Base-by-base conservation (phyloP, 1,284 basidiomycete species). In the Moesziomyces aphidis region DNA sequence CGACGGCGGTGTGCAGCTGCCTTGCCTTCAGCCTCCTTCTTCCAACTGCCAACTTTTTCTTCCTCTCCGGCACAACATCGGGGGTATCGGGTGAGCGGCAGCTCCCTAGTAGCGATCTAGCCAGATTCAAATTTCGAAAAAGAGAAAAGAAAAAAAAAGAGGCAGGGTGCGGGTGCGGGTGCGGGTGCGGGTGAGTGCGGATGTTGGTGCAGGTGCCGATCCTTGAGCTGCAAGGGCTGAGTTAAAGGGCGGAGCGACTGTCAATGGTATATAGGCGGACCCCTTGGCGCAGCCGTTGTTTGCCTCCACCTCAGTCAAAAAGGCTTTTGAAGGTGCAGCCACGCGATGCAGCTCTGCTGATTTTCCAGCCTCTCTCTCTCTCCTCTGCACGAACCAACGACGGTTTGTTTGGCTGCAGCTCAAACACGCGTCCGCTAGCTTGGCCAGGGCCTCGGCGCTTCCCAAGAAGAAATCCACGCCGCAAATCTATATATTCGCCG, bases 401-500 rank as follows among this genome's bases (percentile, higher is more conserved):
- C 31, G 36, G 19, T 39, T 53, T 53, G 24, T 39, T 53, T 44
- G 45, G 53, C 53, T 55, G 39, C 39, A 42, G 39, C 39, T 13
- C 31, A 42, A 42, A 17, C 4, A 42, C 15, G 19, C 39, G 19
- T 17, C 39, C 17, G 15, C 19, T 42, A 15, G 5, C 19, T 17
- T 7, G 15, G 39, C 39, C 19, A 3, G 11, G 17, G 39, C 39
- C 39, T 34, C 31, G 9, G 31, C 31, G 9, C 31, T 34, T 9
- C 10, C 9, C 22, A 54, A 52, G 46, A 59, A 63, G 67, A 59
- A 65, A 22, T 31, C 58, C 46, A 19, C 21, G 31, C 24, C 50
- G 51, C 56, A 55, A 63, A 70, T 60, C 60, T 57, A 70, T 70
- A 70, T 70, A 61, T 64, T 70, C 61, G 61, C 67, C 57, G 61